A percentile compares a stretch with the other conserved stretches of the same genome.
phyloP scores from a whole-genome alignment of 2,329 filamentous ascomycete species.

The Xylariales sp. region DNA sequence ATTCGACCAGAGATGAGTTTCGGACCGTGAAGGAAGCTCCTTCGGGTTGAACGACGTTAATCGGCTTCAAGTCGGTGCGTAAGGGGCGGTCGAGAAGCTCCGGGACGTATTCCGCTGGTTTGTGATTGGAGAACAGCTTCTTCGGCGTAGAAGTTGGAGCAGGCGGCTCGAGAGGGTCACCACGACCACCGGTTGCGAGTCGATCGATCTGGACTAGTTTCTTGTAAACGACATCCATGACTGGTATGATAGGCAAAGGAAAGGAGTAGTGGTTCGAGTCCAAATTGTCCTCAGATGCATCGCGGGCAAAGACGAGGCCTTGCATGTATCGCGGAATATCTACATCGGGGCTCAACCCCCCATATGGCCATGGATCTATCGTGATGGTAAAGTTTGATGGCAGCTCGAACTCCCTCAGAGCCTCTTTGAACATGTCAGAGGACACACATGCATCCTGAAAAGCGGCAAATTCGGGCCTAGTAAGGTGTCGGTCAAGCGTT shows the following conservation, averaged over 20 bases:
- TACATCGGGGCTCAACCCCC: slow-evolving; percentile 35
- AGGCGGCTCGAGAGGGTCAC: slow-evolving; percentile 6
- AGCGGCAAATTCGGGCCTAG: slow-evolving; percentile 29
- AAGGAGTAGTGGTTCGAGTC: slow-evolving; percentile 61
- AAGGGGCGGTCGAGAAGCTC: slow-evolving; percentile 8
- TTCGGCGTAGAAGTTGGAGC: slow-evolving; percentile 14
- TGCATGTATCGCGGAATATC: slow-evolving; percentile 41
- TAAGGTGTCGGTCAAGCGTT: background rate
- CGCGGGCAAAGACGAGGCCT: slow-evolving; percentile 44
- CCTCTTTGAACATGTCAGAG: slow-evolving; percentile 41
- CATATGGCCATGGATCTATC: slow-evolving; percentile 66
- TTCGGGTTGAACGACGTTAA: slow-evolving; percentile 59
- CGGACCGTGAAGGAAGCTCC: slow-evolving; percentile 61
- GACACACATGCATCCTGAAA: slow-evolving; percentile 36
- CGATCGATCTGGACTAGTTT: slow-evolving; percentile 2
- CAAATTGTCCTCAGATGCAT: slow-evolving; percentile 35
- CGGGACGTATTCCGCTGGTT: slow-evolving; percentile 5
- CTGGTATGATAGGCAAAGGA: slow-evolving; percentile 49
- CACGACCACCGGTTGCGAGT: slow-evolving; percentile 7
- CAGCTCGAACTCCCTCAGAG: slow-evolving; percentile 41
- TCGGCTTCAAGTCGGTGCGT: slow-evolving; percentile 48
- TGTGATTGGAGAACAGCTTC: background rate
- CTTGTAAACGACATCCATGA: slow-evolving; percentile 7
- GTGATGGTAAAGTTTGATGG: slow-evolving; percentile 38
- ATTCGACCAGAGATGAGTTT: slow-evolving; percentile 43